A percentile compares a stretch with the other conserved stretches of the same genome.
phyloP scores from a whole-genome alignment of 306 rosid genomes.

The Begonia fuchsioides region DNA sequence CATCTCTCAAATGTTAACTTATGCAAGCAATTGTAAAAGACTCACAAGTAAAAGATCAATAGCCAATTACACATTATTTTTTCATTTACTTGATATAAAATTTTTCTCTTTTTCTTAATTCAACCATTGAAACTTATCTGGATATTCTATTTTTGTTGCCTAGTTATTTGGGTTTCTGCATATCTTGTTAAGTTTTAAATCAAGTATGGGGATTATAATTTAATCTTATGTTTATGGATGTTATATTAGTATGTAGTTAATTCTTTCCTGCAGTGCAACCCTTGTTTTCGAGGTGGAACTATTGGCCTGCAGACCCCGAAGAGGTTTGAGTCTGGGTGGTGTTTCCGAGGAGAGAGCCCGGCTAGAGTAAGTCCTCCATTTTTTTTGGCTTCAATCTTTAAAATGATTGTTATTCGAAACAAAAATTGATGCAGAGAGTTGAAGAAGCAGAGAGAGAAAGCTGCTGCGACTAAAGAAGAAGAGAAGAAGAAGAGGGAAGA shows the following conservation, averaged over 20 bases:
- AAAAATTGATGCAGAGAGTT: slow-evolving; percentile 38
- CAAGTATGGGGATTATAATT: background rate
- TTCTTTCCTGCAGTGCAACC: slow-evolving; percentile 51
- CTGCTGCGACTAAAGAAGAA: slow-evolving; percentile 76
- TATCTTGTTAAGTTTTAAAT: no score
- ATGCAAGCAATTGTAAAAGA: background rate
- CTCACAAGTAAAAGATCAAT: background rate
- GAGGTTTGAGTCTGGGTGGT: slow-evolving; percentile 71
- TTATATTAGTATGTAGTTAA: no score
- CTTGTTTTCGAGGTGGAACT: slow-evolving; percentile 88
- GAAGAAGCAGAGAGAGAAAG: slow-evolving; percentile 89
- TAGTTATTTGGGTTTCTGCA: no score
- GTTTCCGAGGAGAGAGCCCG: slow-evolving; percentile 94
- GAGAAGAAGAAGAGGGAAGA: slow-evolving; percentile 83
- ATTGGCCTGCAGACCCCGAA: slow-evolving; percentile 78
- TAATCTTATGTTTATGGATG: background rate
- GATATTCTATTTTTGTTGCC: no score
- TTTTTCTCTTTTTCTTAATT: background rate
- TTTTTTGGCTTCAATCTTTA: background rate
- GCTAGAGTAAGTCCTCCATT: slow-evolving; percentile 56
- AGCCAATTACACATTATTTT: background rate
- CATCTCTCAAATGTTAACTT: background rate
- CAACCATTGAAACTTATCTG: no score
- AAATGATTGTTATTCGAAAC: background rate
- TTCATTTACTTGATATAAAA: background rate